Evolutionary conservation across 2,329 filamentous ascomycete genomes (phyloP).

Genomic region (Intubia oerlemansii): DNA sequence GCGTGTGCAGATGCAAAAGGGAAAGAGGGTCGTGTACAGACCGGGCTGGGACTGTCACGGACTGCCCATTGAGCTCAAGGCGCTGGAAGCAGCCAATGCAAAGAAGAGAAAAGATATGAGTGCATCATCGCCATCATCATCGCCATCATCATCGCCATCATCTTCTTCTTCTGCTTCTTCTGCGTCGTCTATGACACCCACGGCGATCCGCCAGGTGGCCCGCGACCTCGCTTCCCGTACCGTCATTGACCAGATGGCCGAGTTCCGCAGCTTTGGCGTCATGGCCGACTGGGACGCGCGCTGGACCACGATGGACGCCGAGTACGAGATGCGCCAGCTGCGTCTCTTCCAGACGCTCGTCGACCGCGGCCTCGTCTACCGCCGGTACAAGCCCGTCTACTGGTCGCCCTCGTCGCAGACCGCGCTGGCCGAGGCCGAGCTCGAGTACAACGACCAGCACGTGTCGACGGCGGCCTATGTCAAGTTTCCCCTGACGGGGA

Average conservation of each 20-base stretch:
- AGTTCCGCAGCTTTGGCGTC: slow-evolving; percentile 51
- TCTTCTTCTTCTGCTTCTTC: too few relatives aligned
- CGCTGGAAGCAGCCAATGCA: too few relatives aligned
- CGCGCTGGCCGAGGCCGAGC: slow-evolving; percentile 63
- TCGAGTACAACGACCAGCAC: slow-evolving; percentile 65
- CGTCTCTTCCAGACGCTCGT: slow-evolving; percentile 58
- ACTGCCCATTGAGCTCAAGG: slow-evolving; percentile 90
- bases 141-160: not conserved
- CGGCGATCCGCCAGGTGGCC: slow-evolving; percentile 42
- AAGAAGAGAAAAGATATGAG: too few relatives aligned
- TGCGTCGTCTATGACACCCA: slow-evolving; percentile 19
- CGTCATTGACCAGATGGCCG: slow-evolving; percentile 49
- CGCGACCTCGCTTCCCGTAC: slow-evolving; percentile 45
- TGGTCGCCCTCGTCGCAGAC: slow-evolving; percentile 67
- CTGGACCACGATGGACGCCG: slow-evolving; percentile 61
- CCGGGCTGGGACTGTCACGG: slow-evolving; percentile 98
- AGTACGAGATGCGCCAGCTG: slow-evolving; percentile 55
- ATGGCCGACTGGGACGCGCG: slow-evolving; percentile 63
- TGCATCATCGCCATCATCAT: slow-evolving; percentile 19
- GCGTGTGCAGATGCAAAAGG: slow-evolving; percentile 59
- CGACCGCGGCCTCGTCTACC: slow-evolving; percentile 50
- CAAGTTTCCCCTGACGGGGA: slow-evolving; percentile 40
- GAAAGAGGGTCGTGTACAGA: slow-evolving; percentile 56
- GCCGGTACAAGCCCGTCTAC: slow-evolving; percentile 64
- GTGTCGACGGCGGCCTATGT: slow-evolving; percentile 57